Evolutionary conservation across 352 stramenopile genomes (phyloP), one percentile per base, ranked within the genome.

Genomic region (Phytophthora kernoviae): DNA sequence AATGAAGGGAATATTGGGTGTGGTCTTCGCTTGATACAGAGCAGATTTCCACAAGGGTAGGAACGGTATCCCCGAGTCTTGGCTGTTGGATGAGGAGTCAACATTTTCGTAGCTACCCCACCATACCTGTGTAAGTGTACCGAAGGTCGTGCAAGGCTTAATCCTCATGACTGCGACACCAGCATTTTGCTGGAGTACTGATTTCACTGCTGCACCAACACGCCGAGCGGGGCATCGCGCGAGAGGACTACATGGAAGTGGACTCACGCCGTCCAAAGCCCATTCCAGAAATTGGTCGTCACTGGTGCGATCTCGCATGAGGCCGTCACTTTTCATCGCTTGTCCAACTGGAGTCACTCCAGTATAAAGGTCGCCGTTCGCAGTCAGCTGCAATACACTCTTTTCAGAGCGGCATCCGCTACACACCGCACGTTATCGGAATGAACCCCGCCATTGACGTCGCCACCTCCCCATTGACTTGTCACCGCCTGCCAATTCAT

Each of bases 361-460:
- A 18, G 60, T 20, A 17, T 71, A 87, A 7, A 83, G 21, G 63
- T 92, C 80, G 0, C 82, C 82, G 40, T 92, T 72, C 2, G 77
- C 80, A 21, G 26, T 57, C 6, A 92, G 60, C 11, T 65, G 59
- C 9, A 92, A 55, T 3, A 88, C 60, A 9, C 33, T 65, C 39
- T 81, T 84, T 54, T 48, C 0, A 68, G 40, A n/a, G 30, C 11
- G 1, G 44, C 17, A 27, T 89, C 69, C 0, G 14, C 30, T 0
- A 69, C 41, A 46, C 82, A 92, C 0, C 64, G 55, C 0, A 87
- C 70, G 46, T 92, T 92, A 33, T 65, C 59, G 0, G 58, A 51
- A 21, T 88, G 77, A 0, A 92, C 82, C 0, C 82, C 80, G n/a
- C 82, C 80, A 22, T 88, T 90, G 3, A 86, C 72, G 6, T 87